phyloP scores from a whole-genome alignment of 1,284 basidiomycete species.

The Cystobasidium pallidum region DNA sequence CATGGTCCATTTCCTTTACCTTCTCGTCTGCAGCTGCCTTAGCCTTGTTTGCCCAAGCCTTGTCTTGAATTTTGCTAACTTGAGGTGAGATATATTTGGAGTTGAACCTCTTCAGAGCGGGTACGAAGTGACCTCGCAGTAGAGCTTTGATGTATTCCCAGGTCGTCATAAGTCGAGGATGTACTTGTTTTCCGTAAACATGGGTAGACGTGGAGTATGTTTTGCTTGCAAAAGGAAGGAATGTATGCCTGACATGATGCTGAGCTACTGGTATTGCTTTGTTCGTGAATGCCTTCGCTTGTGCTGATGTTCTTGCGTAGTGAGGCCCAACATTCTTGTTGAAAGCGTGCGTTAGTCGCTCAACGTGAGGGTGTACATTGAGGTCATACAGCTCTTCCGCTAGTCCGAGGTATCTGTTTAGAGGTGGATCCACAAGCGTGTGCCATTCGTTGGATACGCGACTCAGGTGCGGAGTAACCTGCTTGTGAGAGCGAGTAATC shows the following conservation, averaged over 20 bases:
- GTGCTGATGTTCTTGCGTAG: conserved; percentile 5
- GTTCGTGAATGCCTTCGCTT: not conserved
- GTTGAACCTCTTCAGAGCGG: conserved; percentile 49
- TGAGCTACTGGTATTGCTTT: conserved; percentile 44
- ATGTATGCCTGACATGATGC: conserved; percentile 47
- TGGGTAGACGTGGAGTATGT: conserved; percentile 36
- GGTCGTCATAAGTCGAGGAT: conserved; percentile 45
- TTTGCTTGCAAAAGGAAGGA: conserved; percentile 42
- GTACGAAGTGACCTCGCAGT: conserved; percentile 45
- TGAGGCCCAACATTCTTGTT: conserved; percentile 16
- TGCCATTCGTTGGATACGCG: conserved; percentile 44
- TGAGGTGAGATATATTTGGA: conserved; percentile 52
- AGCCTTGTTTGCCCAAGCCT: conserved; percentile 51
- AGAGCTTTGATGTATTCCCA: conserved; percentile 33
- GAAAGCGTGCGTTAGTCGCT: not conserved
- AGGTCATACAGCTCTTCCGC: conserved; percentile 44
- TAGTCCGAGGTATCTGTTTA: conserved; percentile 33
- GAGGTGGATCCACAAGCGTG: conserved; percentile 5
- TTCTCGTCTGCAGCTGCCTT: conserved; percentile 44
- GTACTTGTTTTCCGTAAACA: conserved; percentile 48
- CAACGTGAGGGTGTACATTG: conserved; percentile 46
- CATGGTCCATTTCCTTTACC: conserved; percentile 46
- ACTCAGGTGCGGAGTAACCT: conserved; percentile 38
- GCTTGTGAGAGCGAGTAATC: conserved; percentile 33
- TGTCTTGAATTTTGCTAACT: conserved; percentile 51